Conservation (phyloP, 768 basidiomycete genomes). For the Phlegmacium glaucopus region DNA sequence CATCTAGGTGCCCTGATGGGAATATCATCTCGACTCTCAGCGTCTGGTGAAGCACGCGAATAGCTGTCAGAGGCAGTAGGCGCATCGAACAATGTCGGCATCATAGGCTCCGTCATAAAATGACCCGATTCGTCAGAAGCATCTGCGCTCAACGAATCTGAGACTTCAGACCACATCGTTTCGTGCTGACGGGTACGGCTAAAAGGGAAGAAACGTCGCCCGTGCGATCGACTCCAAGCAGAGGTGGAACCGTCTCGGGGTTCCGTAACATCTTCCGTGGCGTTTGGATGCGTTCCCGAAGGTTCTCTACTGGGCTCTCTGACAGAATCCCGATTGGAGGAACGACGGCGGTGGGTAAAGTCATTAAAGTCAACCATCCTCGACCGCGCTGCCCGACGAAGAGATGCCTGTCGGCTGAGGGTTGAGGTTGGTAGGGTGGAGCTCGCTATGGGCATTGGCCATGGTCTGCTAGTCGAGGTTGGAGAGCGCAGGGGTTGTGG, state of each 20-base stretch:
- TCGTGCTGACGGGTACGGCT: constrained; percentile 43
- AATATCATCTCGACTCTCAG: constrained; percentile 7
- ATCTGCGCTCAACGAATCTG: constrained; percentile 14
- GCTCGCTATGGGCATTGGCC: constrained; percentile 21
- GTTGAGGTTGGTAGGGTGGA: constrained; percentile 20
- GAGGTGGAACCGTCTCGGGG: constrained; percentile 2
- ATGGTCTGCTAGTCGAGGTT: constrained; percentile 27
- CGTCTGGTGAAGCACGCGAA: constrained; percentile 7
- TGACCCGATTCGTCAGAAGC: constrained; percentile 10
- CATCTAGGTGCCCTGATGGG: constrained; percentile 42
- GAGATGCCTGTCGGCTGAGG: constrained; percentile 54
- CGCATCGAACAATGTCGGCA: constrained; percentile 6
- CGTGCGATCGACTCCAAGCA: constrained; percentile 6
- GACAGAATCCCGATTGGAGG: constrained; percentile 35
- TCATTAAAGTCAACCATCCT: constrained; percentile 70
- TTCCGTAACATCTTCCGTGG: not conserved
- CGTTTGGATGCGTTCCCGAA: not conserved
- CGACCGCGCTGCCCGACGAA: constrained; percentile 54
- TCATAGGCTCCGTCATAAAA: constrained; percentile 4
- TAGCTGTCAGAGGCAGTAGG: constrained; percentile 1
- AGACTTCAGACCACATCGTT: constrained; percentile 21
- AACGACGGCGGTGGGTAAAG: constrained; percentile 64
- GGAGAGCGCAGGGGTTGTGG: constrained; percentile 20
- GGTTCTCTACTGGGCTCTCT: constrained; percentile 24
- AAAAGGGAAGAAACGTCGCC: constrained; percentile 58